Conservation (phyloP, 495 filamentous ascomycete species). For the Aspergillus kassunensis region DNA sequence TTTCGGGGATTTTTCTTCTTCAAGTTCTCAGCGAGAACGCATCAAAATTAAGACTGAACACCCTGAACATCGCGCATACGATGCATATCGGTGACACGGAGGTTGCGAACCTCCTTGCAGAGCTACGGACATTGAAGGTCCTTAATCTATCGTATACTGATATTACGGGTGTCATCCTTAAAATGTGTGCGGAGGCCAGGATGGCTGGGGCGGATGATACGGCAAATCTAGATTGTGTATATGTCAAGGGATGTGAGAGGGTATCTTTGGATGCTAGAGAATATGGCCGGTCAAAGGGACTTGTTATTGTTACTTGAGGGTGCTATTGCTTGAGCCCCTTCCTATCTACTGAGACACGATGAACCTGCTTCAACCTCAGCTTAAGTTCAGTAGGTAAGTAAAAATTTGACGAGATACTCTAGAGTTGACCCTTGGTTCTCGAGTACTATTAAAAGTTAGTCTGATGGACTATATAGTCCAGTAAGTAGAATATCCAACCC, state of each 20-base stretch:
- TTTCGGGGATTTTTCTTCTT: conserved; percentile 4
- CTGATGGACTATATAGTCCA: too few relatives aligned
- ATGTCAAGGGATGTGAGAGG: conserved; percentile 28
- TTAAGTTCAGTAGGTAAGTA: too few relatives aligned
- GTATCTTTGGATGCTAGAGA: conserved; percentile 37
- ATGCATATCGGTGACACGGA: conserved; percentile 20
- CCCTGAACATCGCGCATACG: conserved; percentile 28
- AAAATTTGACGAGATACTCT: too few relatives aligned
- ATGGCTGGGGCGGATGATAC: background rate
- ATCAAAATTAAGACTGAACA: conserved; percentile 24
- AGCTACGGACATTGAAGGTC: conserved; percentile 24
- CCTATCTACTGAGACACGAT: too few relatives aligned
- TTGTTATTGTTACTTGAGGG: conserved; percentile 23
- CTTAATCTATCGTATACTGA: conserved; percentile 34
- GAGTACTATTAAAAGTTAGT: too few relatives aligned
- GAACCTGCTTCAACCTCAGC: too few relatives aligned
- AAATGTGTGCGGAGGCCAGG: conserved; percentile 26
- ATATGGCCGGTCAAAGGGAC: conserved; percentile 31
- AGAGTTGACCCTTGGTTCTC: too few relatives aligned
- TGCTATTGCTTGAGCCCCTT: too few relatives aligned
- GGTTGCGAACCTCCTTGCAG: conserved; percentile 11
- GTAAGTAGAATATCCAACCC: too few relatives aligned
- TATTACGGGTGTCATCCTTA: conserved; percentile 33
- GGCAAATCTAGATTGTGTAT: conserved; percentile 18
- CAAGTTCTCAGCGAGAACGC: conserved; percentile 12